phyloP scores from a whole-genome alignment of 345 rosid species.

The Eucalyptus grandis region DNA sequence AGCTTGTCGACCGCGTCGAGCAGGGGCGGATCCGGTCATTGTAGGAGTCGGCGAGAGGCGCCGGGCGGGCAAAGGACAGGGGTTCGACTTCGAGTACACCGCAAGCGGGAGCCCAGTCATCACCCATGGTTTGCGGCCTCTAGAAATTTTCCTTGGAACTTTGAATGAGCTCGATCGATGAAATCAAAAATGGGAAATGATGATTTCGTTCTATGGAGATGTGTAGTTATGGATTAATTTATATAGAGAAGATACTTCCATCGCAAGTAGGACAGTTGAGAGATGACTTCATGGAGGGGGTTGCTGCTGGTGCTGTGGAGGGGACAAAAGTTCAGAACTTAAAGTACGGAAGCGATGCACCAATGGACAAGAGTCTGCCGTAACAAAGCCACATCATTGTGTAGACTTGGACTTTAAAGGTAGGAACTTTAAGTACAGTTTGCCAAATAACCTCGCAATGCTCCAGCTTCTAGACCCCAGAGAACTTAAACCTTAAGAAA shows the following conservation, averaged over 20 bases:
- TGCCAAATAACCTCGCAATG: neutral
- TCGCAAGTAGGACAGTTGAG: neutral
- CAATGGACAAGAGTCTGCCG: neutral
- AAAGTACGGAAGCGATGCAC: neutral
- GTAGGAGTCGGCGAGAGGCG: constrained; percentile 7
- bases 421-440: neutral
- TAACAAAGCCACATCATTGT: neutral
- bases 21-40: constrained; percentile 26
- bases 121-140: neutral
- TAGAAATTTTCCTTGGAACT: neutral
- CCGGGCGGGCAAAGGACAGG: neutral
- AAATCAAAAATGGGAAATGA: neutral
- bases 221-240: neutral
- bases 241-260: neutral
- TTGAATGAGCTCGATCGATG: neutral
- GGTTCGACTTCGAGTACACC: neutral
- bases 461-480: neutral
- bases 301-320: neutral
- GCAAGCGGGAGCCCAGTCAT: neutral
- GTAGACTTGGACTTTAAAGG: neutral
- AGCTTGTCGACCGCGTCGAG: constrained; percentile 43
- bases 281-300: neutral
- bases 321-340: neutral
- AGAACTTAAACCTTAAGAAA: neutral
- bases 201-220: neutral